A percentile compares a stretch with the other conserved stretches of the same genome.
phyloP scores from a whole-genome alignment of 2,329 filamentous ascomycete genomes.

The Alternaria gaisen region DNA sequence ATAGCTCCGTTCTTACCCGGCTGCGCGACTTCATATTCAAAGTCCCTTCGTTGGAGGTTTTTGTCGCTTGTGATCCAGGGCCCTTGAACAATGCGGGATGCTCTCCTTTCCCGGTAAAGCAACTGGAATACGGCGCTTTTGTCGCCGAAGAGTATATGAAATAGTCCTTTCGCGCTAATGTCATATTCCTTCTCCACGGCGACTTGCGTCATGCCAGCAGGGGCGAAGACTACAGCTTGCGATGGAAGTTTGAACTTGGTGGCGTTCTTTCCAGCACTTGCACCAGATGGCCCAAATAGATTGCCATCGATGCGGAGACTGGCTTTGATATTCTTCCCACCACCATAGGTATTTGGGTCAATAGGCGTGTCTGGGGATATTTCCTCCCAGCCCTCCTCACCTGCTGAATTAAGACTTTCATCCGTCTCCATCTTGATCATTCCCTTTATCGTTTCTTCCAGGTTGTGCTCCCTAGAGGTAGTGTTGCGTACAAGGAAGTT shows the following conservation, averaged over 20 bases:
- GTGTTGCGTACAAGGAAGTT: slow-evolving; percentile 86
- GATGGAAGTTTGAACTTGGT: slow-evolving; percentile 83
- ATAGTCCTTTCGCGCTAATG: slow-evolving; percentile 91
- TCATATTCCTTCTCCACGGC: slow-evolving; percentile 85
- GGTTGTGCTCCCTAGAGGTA: slow-evolving; percentile 73
- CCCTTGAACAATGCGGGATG: slow-evolving; percentile 74
- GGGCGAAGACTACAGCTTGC: slow-evolving; percentile 83
- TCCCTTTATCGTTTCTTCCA: slow-evolving; percentile 74
- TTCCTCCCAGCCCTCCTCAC: slow-evolving; percentile 92
- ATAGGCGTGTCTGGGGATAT: slow-evolving; percentile 68
- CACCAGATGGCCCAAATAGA: slow-evolving; percentile 59
- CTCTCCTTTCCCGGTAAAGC: slow-evolving; percentile 75
- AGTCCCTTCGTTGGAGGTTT: slow-evolving; percentile 77
- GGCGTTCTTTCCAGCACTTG: slow-evolving; percentile 56
- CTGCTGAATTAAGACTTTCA: slow-evolving; percentile 67
- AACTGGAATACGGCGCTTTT: slow-evolving; percentile 94
- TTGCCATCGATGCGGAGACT: slow-evolving; percentile 70
- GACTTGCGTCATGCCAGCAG: slow-evolving; percentile 78
- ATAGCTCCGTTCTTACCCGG: slow-evolving; percentile 47
- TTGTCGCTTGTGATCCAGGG: slow-evolving; percentile 80
- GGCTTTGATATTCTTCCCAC: slow-evolving; percentile 62
- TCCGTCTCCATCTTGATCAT: slow-evolving; percentile 78
- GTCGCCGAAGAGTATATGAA: slow-evolving; percentile 96
- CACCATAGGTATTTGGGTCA: slow-evolving; percentile 59
- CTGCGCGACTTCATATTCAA: slow-evolving; percentile 78